Conservation (phyloP, 805 yeast genomes). For the Spathaspora sp. region DNA sequence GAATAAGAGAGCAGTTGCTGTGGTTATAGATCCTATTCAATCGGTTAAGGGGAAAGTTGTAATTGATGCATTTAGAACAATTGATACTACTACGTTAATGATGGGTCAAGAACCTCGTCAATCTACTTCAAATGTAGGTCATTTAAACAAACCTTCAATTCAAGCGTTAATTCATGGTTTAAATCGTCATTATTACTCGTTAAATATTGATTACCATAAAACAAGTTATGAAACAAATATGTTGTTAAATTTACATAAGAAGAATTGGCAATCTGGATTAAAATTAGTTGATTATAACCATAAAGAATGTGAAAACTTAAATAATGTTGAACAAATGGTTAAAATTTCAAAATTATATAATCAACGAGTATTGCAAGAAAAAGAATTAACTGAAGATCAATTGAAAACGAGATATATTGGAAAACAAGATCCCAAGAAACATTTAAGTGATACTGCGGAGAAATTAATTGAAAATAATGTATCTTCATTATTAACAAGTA, state of each 20-base stretch:
- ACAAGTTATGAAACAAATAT: conserved; percentile 89
- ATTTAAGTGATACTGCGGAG: conserved; percentile 85
- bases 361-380: conserved; percentile 87
- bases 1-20: conserved; percentile 95
- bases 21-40: conserved; percentile 97
- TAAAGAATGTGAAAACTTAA: conserved; percentile 72
- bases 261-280: conserved; percentile 93
- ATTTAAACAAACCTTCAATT: conserved; percentile 91
- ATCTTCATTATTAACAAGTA: conserved; percentile 81
- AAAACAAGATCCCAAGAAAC: conserved; percentile 98
- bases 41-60: conserved; percentile 98
- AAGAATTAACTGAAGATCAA: conserved; percentile 81
- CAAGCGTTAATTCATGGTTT: conserved; percentile 96
- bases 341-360: conserved; percentile 88
- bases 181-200: conserved; percentile 93
- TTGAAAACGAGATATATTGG: conserved; percentile 96
- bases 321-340: conserved; percentile 74
- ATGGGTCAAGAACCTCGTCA: conserved; percentile 98
- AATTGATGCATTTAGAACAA: conserved; percentile 95
- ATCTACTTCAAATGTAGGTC: conserved; percentile 93
- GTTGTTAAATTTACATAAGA: conserved; percentile 91
- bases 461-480: conserved; percentile 84
- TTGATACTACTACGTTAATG: conserved; percentile 83
- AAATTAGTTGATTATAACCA: conserved; percentile 71
- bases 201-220: conserved; percentile 91